Base-by-base conservation (phyloP, 2,329 filamentous ascomycete species). In the Pseudogymnoascus pannorum region DNA sequence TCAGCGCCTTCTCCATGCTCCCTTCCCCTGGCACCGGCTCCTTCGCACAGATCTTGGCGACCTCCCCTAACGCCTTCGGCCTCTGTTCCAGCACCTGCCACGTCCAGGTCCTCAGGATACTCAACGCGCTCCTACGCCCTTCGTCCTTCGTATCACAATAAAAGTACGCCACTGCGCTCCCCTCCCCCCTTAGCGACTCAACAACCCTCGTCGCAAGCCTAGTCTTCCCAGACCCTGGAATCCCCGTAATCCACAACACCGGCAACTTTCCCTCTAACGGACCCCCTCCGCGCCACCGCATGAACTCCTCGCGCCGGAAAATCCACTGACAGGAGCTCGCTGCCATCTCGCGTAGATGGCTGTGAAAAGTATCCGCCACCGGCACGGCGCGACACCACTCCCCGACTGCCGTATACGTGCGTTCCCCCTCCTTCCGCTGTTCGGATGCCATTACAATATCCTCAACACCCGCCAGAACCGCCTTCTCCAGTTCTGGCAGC, bases 301-400 rank as follows among this genome's bases (percentile, higher is more conserved):
- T 51, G 2, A 51, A 51, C 44, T 51, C 48, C 2, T 31, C 48
- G 1, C 48, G 48, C n/a, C 48, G 48, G 26, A 54, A 54, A 12
- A 54, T 54, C 48, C 48, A 54, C 48, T 54, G 24, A n/a, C 48
- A 54, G 2, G 48, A 54, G 9, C 48, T 54, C 5, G 48, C 24
- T 2, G 48, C 48, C 48, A 54, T 54, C 16, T 54, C 48, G 5
- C 48, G 48, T 5, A 54, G 9, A 5, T 54, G 48, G 24, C 24
- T 31, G n/a, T 54, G 48, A 7, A 54, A 54, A 1, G 48, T 54
- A 54, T 54, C 48, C 24, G 48, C 48, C 48, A 54, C 48, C 26
- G 48, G 48, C 24, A 54, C 48, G 5, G 48, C 48, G n/a, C 48
- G 48, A 54, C 48, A 54, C 48, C 48, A 54, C 9, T 29, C n/a